Evolutionary conservation across 371 early-diverging fungal genomes (phyloP), one percentile per base, ranked within the genome.

Genomic region (Dichotomocladium elegans): DNA sequence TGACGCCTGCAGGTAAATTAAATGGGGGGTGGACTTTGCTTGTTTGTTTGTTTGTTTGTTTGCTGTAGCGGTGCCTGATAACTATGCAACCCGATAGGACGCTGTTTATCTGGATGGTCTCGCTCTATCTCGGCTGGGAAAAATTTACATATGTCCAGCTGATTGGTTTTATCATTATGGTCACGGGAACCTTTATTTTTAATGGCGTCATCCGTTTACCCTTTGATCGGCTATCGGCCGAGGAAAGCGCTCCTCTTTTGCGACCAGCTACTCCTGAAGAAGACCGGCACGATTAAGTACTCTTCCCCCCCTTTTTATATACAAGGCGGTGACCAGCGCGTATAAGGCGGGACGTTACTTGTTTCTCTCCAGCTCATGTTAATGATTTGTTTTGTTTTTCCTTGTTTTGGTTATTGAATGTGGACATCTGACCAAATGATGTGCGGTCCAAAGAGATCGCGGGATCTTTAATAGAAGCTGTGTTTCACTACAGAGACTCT

Each of bases 81-180:
- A n/a, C n/a, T n/a, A n/a, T n/a, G n/a, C n/a, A n/a, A n/a, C n/a
- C n/a, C n/a, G n/a, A n/a, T 43, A 74, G 97, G 53, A 98, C 96
- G 4, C 68, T 96, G 33, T 94, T 95, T 63, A 95, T 96, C 56
- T 98, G 98, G 98, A 85, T 89, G 77, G 82, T 90, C 35, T 88
- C 88, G 15, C 62, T 96, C 42, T 83, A 74, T 12, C 80, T 98
- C 41, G 94, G 95, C 17, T 98, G 98, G 98, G 98, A 98, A 69
- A 69, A 71, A 1, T 98, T 98, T 66, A 82, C 85, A 57, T 86
- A 83, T 80, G 65, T 95, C 51, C 98, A 98, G 68, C 94, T 96
- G 25, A 30, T 87, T 60, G 87, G 85, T 51, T 95, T 97, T 69
- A 60, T 77, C 29, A 67, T 93, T 22, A 80, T 94, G 63, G 87